Percentiles rank a stretch among this genome's conserved stretches.
These are phyloP conservation scores for Kwoniella sp. DNA, from an alignment of 768 basidiomycete species.

Conservation along the genomic window DNA sequence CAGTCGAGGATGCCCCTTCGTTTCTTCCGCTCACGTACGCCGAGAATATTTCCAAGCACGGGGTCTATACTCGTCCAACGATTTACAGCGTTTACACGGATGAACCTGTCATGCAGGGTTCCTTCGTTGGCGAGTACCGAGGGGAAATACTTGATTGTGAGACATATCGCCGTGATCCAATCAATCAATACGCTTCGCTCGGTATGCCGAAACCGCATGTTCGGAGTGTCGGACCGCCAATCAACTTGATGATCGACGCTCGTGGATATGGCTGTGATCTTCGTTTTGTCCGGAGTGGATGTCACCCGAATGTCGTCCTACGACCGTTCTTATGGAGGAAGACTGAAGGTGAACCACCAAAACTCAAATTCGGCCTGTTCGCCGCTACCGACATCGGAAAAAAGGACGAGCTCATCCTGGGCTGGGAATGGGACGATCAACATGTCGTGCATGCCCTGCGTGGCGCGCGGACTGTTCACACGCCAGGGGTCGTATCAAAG, in stretches of 20 bases:
- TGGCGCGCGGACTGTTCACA: slow-evolving; percentile 38
- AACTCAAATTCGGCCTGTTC: slow-evolving; percentile 75
- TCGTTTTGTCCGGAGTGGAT: slow-evolving; percentile 68
- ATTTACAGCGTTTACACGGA: slow-evolving; percentile 69
- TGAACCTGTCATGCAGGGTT: slow-evolving; percentile 61
- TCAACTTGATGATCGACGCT: slow-evolving; percentile 77
- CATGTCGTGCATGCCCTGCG: slow-evolving; percentile 75
- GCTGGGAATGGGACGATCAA: slow-evolving; percentile 97
- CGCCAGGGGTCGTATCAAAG: slow-evolving; percentile 23
- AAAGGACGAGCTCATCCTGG: slow-evolving; percentile 82
- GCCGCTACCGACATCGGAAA: slow-evolving; percentile 72
- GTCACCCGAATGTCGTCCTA: slow-evolving; percentile 69
- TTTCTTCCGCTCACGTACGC: slow-evolving; percentile 46
- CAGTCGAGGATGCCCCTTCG: slow-evolving; percentile 32
- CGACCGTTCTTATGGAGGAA: slow-evolving; percentile 60
- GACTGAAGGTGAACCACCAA: slow-evolving; percentile 41
- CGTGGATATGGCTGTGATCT: slow-evolving; percentile 68
- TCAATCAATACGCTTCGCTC: slow-evolving; percentile 74
- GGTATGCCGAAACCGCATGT: slow-evolving; percentile 85
- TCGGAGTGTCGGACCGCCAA: slow-evolving; percentile 72
- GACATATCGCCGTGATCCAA: slow-evolving; percentile 72
- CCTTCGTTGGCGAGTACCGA: slow-evolving; percentile 67
- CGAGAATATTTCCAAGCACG: slow-evolving; percentile 28
- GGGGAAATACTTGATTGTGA: slow-evolving; percentile 69
- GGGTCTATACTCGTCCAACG: slow-evolving; percentile 49